A percentile compares a stretch with the other conserved stretches of the same genome.
phyloP scores from a whole-genome alignment of 2,329 filamentous ascomycete species.

The Stachybotrys echinatus region DNA sequence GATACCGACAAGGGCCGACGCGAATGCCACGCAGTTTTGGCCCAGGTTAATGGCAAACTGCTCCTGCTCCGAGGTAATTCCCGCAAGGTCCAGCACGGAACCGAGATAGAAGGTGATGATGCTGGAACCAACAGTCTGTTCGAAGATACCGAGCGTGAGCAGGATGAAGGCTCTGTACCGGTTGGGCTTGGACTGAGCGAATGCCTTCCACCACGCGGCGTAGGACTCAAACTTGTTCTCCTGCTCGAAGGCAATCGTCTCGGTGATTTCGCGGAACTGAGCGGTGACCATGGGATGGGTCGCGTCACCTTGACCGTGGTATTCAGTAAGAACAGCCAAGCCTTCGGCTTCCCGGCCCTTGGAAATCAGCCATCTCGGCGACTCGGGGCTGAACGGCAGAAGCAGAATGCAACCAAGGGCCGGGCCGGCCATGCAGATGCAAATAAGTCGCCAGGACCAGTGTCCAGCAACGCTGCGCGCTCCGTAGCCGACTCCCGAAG shows the following conservation, averaged over 20 bases:
- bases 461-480: slow-evolving; percentile 6
- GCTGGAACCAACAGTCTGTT: slow-evolving; percentile 8
- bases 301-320: slow-evolving; percentile 32
- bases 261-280: slow-evolving; percentile 29
- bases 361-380: slow-evolving; percentile 34
- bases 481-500: slow-evolving; percentile 6
- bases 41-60: slow-evolving; percentile 9
- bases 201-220: slow-evolving; percentile 8
- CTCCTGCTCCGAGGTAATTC: slow-evolving; percentile 8
- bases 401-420: slow-evolving; percentile 3
- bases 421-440: slow-evolving; percentile 8
- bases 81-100: slow-evolving; percentile 7
- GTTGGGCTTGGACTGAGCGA: slow-evolving; percentile 3
- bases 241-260: slow-evolving; percentile 18
- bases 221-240: slow-evolving; percentile 7
- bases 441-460: slow-evolving; percentile 8
- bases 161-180: slow-evolving; percentile 8
- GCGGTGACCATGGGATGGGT: slow-evolving; percentile 32
- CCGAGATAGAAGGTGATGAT: slow-evolving; percentile 10
- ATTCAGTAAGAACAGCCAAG: slow-evolving; percentile 25
- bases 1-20: slow-evolving; percentile 4
- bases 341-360: slow-evolving; percentile 30
- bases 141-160: slow-evolving; percentile 8
- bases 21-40: slow-evolving; percentile 7
- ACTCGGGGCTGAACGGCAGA: slow-evolving; percentile 32